Evolutionary conservation across 164 flowering plant species (phyloP).

Genomic region (Vitis amurensis): DNA sequence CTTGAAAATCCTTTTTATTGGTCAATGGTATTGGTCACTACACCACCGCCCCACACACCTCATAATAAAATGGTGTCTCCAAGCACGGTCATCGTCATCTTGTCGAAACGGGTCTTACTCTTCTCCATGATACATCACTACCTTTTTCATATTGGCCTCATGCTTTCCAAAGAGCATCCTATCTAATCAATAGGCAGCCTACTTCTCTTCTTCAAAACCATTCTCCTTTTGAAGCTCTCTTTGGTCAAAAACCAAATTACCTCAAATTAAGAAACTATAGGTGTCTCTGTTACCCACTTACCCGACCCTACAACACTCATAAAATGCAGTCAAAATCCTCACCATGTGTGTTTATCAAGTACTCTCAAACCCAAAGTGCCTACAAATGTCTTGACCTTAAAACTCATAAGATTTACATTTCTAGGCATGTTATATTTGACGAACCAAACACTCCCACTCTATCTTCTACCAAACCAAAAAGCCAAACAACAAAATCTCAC

Average conservation of each 20-base stretch:
- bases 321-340: neutral
- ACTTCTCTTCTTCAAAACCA: neutral
- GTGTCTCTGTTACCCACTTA: too few species aligned
- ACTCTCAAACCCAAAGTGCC: conserved; percentile 3
- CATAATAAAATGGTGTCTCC: neutral
- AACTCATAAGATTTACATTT: neutral
- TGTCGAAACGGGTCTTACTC: neutral
- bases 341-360: neutral
- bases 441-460: too few species aligned
- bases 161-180: too few species aligned
- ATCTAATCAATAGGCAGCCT: neutral
- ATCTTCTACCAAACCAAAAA: too few species aligned
- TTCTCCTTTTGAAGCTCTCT: neutral
- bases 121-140: neutral
- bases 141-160: too few species aligned
- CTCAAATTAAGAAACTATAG: too few species aligned
- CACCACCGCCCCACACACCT: neutral
- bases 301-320: neutral
- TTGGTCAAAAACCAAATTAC: neutral
- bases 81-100: neutral
- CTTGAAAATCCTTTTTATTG: too few species aligned
- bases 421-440: neutral
- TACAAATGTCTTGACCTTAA: neutral
- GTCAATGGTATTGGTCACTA: neutral
- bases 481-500: too few species aligned